Evolutionary conservation across 352 stramenopile species (phyloP), one percentile per base, ranked within the genome.

Genomic region (Globisporangium acanthophoron): DNA sequence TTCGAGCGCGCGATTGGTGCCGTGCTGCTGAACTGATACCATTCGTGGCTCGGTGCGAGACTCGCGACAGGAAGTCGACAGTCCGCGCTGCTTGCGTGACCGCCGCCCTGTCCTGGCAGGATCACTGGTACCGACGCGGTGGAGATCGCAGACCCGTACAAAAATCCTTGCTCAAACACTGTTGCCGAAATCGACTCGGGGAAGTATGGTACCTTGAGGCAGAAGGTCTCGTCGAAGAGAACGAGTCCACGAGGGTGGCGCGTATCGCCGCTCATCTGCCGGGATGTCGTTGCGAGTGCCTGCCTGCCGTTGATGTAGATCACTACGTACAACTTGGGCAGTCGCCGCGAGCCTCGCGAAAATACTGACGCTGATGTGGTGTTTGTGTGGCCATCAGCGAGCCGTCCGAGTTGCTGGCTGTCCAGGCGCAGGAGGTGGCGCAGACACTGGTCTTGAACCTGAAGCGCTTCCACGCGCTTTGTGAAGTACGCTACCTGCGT

Each of bases 11-110:
- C 33, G 15, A 92, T 87, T 2, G 60, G 24, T 12, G 44, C 49
- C 9, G 70, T 70, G 57, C 66, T 76, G 56, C 78, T 87, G 57
- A 92, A 92, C 50, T 91, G 78, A 54, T 92, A 92, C 80, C 80
- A 87, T 58, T 91, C 83, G 51, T 65, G 27, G 37, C 70, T 81
- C 1, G 77, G 60, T 18, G 73, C 70, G 12, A 90, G 59, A 44
- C 80, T 86, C 5, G 74, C 71, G 41, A 61, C 66, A 1, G 71
- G 63, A 5, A 87, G 54, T 15, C 46, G 60, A 20, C 45, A 7
- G 15, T 44, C 12, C 31, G 46, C 54, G 21, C 11, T 18, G 4
- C 29, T 29, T 11, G 24, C n/a, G 11, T 16, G 5, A 41, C 24
- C 5, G 21, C 33, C 29, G 3, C 66, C 62, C 20, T 75, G 61